Base-by-base conservation (phyloP, 371 early-diverging fungal species). In the Choanephora cucurbitarum region DNA sequence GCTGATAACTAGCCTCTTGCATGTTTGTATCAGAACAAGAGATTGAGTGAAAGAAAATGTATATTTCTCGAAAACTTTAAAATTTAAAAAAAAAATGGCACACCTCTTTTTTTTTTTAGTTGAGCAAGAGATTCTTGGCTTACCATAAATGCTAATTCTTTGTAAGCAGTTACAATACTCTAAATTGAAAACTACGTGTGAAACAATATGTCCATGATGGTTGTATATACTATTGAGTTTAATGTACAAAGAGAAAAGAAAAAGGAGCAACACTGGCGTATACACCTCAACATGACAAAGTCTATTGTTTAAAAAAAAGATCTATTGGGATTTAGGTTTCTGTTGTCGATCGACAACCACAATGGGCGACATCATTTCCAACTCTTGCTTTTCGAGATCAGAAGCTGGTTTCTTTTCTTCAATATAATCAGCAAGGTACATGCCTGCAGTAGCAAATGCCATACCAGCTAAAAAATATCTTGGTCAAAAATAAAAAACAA, bases 391-490 rank as follows among this genome's bases (percentile, higher is more conserved):
- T 32, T 77, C 77, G 2, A 54, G 33, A 11, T 64, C 71, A 7
- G 47, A 65, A 0, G 71, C 73, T 44, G 80, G 80, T 24, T 57
- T 66, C 33, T 62, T 47, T 8, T 60, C 52, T 54, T 79, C 80
- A n/a, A 79, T 46, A n/a, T 60, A 53, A 43, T 79, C 80, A 21
- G 80, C 72, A 6, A 72, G 11, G 21, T 58, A 52, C 53, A 79
- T 74, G 39, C 80, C 80, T 14, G 55, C 59, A 5, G 73, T 72
- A 17, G 80, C 70, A 69, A 79, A 74, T 8, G 52, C 61, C 80
- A 79, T 79, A 31, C 80, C 80, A 53, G 72, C 80, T 79, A 53
- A 39, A 43, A 22, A 7, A 22, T 42, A n/a, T 22, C 22, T n/a
- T 45, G 0, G 21, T 32, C 0, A 28, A 1, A 7, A 18, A 50